These are phyloP conservation scores for Cytospora schulzeri DNA, from an alignment of 2,329 filamentous ascomycete genomes.

Conservation along the genomic window DNA sequence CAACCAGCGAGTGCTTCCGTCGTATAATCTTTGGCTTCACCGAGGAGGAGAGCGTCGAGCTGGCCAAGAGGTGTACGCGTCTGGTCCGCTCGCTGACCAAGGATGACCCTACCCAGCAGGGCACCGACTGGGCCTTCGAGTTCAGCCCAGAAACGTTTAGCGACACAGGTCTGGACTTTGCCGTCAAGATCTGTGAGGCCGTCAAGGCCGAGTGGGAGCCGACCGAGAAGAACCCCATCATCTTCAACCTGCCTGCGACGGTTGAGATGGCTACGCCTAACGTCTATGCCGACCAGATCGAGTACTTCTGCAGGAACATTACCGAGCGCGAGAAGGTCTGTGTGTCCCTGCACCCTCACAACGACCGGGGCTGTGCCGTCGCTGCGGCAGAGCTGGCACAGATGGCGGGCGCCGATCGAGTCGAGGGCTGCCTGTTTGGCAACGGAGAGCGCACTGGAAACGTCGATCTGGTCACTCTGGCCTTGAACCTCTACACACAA, in stretches of 20 bases:
- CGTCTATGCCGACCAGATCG: constrained; percentile 93
- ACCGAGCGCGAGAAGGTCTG: constrained; percentile 82
- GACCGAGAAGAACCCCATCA: constrained; percentile 75
- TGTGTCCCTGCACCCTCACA: constrained; percentile 91
- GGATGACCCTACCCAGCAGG: constrained; percentile 60
- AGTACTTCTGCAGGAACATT: constrained; percentile 90
- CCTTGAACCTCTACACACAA: constrained; percentile 92
- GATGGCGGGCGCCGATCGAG: constrained; percentile 93
- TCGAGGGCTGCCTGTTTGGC: constrained; percentile 91
- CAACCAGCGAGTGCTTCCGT: constrained; percentile 94
- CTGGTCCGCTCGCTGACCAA: constrained; percentile 90
- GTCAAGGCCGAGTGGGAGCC: constrained; percentile 95
- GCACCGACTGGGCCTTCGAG: constrained; percentile 74
- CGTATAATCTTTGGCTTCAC: constrained; percentile 86
- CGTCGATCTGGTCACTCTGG: constrained; percentile 90
- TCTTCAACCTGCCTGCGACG: constrained; percentile 95
- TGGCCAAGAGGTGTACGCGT: constrained; percentile 84
- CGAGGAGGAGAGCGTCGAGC: constrained; percentile 76
- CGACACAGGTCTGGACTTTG: constrained; percentile 83
- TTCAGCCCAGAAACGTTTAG: constrained; percentile 90
- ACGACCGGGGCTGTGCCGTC: constrained; percentile 87
- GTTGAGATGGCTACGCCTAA: constrained; percentile 96
- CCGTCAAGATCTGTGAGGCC: constrained; percentile 81
- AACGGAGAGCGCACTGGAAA: constrained; percentile 97
- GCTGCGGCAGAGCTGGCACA: constrained; percentile 90